Evolutionary conservation across 495 filamentous ascomycete species (phyloP), one percentile per base, ranked within the genome.

Genomic region (Penicillium riverlandense): DNA sequence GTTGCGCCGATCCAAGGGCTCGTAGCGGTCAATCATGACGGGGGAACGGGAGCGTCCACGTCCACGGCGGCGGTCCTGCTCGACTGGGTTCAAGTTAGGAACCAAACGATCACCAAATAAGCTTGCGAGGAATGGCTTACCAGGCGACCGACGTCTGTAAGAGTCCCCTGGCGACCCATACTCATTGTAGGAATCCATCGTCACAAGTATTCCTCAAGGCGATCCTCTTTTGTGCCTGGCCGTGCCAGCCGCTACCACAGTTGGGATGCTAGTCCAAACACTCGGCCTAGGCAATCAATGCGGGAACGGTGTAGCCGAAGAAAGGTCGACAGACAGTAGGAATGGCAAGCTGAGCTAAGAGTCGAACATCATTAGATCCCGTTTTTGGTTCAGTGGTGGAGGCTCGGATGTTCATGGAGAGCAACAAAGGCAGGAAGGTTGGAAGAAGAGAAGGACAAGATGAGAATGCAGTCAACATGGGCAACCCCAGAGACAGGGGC

Each of bases 11-110:
- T 69, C 71, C 34, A 78, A 70, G 33, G 85, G 82, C 54, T 87
- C 82, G 45, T 86, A 89, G 11, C 84, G 76, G 58, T 87, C 83
- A 41, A 89, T 82, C 35, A 77, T 67, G 22, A 22, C 22, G 15
- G 87, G 87, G 3, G 87, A 91, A 13, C 87, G 79, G 16, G 85
- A 88, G 40, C 87, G 82, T 36, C 57, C 65, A 35, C 74, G 72
- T 40, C 63, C 65, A 37, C 71, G 70, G 38, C 74, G 71, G 38
- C 74, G 72, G 43, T 76, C 74, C 48, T 72, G 65, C 11, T 67
- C 65, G 13, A 58, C 69, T 76, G 37, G 28, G 3, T 11, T 34
- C 10, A 12, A 10, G 32, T 42, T 29, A 27, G 37, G 44, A 12
- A 43, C 59, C 51, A 48, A 33, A 45, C 29, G 41, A 37, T 35